Evolutionary conservation across 148 eudicot species (phyloP), one percentile per base, ranked within the genome.

Genomic region (Persicaria tinctoria): DNA sequence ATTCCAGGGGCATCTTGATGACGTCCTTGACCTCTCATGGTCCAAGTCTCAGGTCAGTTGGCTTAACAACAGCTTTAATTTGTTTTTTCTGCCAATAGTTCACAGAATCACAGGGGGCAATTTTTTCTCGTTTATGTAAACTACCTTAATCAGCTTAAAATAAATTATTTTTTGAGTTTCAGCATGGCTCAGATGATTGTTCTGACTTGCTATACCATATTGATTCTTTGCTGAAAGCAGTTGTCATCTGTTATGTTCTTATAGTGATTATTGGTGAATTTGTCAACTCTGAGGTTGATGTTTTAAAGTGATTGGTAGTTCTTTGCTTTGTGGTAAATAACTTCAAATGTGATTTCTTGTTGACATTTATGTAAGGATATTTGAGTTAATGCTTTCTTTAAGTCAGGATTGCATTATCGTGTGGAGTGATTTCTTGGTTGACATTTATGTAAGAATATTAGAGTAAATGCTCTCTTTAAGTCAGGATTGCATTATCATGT

Each of bases 1-100:
- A 38, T 92, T 94, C 77, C 79, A 85, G 76, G 98, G 98, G 76
- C 98, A 94, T 85, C 79, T 86, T 38, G 89, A 87, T 77, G 97
- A 90, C 59, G 97, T 94, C 81, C 92, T 94, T 81, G 97, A 94
- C 81, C 89, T 94, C 74, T 94, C 98, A 11, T 94, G 98, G 98
- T 94, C 98, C 73, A 90, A 92, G 81, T 86, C 93, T 68, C 92
- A 91, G 97, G 98, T 94, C 69, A 84, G 95, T 82, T 77, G 59
- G 51, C 73, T 68, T 70, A 46, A 49, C 53, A 9, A 38, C 5
- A 62, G 4, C 44, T 23, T 63, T 45, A 63, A 63, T 5, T 50
- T 71, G 74, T 56, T 20, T 70, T 18, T 47, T 32, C 13, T 17
- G 53, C 45, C 4, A 17, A 71, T 4, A 9, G 51, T 70, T 44